Percentiles rank a stretch among this genome's conserved stretches.
Conservation (phyloP, 805 yeast species). For the Brettanomyces sp. region DNA sequence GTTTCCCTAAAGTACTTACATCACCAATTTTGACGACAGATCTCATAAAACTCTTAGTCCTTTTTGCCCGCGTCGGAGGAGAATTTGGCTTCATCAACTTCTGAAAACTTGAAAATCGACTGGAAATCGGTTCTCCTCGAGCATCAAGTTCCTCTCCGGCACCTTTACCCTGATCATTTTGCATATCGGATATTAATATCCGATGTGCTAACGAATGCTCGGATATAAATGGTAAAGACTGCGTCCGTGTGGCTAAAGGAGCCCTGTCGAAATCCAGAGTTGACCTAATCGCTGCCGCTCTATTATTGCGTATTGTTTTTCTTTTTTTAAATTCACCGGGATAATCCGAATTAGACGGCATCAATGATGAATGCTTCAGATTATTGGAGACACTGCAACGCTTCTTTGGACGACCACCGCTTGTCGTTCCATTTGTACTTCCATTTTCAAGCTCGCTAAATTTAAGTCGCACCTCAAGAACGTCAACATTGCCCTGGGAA, state of each 20-base stretch:
- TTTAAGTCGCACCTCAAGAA: constrained; percentile 48
- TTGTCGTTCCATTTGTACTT: constrained; percentile 6
- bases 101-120: constrained; percentile 23
- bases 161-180: constrained; percentile 5
- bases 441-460: constrained; percentile 24
- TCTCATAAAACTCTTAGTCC: constrained; percentile 22
- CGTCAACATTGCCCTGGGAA: constrained; percentile 30
- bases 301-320: constrained; percentile 1
- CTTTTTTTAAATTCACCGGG: constrained; percentile 9
- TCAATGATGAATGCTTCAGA: constrained; percentile 2
- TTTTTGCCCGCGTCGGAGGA: constrained; percentile 22
- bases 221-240: constrained; percentile 25
- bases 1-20: constrained; percentile 10
- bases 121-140: constrained; percentile 18
- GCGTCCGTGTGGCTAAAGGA: constrained; percentile 26
- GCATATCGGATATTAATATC: constrained; percentile 22
- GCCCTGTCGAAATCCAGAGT: constrained; percentile 10
- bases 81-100: constrained; percentile 15
- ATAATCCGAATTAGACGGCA: constrained; percentile 1
- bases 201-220: constrained; percentile 24
- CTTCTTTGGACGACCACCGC: constrained; percentile 1
- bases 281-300: background rate
- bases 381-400: background rate
- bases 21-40: constrained; percentile 24
- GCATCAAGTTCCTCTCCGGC: constrained; percentile 11